Base-by-base conservation (phyloP, 2,329 filamentous ascomycete genomes). In the Microcyclosporella mali region DNA sequence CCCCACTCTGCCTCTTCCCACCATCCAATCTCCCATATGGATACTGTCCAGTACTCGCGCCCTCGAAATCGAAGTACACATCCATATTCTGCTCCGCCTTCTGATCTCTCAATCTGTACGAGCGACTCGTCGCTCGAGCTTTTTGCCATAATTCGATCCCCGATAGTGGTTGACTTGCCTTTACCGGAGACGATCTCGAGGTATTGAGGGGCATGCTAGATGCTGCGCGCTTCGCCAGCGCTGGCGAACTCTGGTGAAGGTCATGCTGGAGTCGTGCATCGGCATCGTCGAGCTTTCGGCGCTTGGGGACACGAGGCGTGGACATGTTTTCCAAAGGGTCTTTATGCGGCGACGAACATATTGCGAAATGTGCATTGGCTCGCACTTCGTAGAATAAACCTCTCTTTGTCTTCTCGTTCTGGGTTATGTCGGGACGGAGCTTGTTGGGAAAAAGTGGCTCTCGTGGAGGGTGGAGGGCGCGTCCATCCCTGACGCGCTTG, bases 21-120 rank as follows among this genome's bases (percentile, higher is more conserved):
- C 33, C 18, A 18, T 34, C 33, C n/a, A 18, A 11, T 15, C 12
- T 34, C 10, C n/a, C 12, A 16, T 18, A 34, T 17, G 33, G 33
- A 33, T 42, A 27, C 17, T 39, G 42, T 8, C 34, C 45, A 15
- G 41, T 28, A 41, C 67, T 51, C 6, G 66, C 68, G 21, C 67
- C 66, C 34, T 70, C 68, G 28, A 70, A 65, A 40, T 70, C 67
- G 43, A 70, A 67, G 47, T 68, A 70, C 11, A 69, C 49, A 37
- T 67, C 66, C 21, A 59, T 18, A 9, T 41, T 43, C 52, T 6
- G 61, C 51, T 32, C 41, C 37, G 17, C 18, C 41, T 41, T 33
- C 33, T 21, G 44, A 25, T 19, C n/a, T 31, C 18, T 30, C 27
- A 18, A n/a, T 2, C 14, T n/a, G n/a, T 33, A 15, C 15, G 33